Base-by-base conservation (phyloP, 2,329 filamentous ascomycete genomes). In the Graphiopsis chlorocephala region DNA sequence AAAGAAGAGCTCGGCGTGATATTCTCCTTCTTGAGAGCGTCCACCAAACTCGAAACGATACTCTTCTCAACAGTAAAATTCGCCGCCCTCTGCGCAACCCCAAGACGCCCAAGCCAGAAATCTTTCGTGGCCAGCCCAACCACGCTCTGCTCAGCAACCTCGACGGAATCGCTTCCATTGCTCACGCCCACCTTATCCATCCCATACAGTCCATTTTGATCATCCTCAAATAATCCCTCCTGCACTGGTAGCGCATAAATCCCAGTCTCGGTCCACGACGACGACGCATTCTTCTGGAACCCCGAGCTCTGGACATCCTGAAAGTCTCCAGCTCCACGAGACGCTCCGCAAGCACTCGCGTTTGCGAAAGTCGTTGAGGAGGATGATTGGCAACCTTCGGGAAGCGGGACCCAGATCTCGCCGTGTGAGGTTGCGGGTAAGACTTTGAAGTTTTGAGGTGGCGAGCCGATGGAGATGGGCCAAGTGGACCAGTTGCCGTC, bases 201-300 rank as follows among this genome's bases (percentile, higher is more conserved):
- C 11, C 77, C 77, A 52, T 74, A 78, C 1, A 70, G 50, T 0
- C 72, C 77, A 70, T 88, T 88, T 7, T 62, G 20, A 8, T 35
- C 47, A 53, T 84, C 86, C 55, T 84, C 77, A 2, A 83, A 84
- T 15, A 88, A 76, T 56, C 72, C 68, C 6, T 67, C 72, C 15
- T 58, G 66, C 2, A 74, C 65, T 42, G 72, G 69, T 15, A 77
- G 66, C 4, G 67, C 67, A 66, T 75, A 78, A 17, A 71, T 67
- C 17, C 75, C 76, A 50, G 69, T 71, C 11, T 72, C 64, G 5
- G 71, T 38, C 73, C 74, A 78, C 5, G 75, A 73, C 2, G 61
- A 68, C 8, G 75, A 78, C n/a, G 69, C 64, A 63, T 75, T 74
- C 17, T 66, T 68, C 17, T 67, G 38, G n/a, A 68, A 72, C 2